Evolutionary conservation across 2,329 filamentous ascomycete genomes (phyloP).

Genomic region (Aspergillus sp.): DNA sequence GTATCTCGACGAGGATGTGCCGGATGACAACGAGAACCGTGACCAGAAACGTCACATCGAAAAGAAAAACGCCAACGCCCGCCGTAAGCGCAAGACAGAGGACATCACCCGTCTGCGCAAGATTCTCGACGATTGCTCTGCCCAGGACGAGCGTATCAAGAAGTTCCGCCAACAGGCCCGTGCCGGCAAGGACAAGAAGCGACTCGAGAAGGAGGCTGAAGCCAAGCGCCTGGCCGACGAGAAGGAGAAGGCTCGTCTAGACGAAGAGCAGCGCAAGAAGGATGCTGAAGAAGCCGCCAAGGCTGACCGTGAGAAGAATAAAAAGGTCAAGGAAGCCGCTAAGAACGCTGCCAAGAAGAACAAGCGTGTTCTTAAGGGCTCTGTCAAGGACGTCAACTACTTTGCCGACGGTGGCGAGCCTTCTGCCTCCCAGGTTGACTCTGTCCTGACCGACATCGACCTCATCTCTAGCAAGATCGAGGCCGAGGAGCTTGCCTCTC

Average conservation of each 20-base stretch:
- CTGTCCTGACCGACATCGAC: constrained; percentile 77
- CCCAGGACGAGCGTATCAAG: constrained; percentile 91
- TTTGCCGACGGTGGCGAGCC: constrained; percentile 64
- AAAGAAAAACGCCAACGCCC: constrained; percentile 94
- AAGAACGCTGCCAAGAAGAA: constrained; percentile 99
- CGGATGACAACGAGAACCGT: constrained; percentile 96
- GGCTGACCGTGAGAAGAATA: constrained; percentile 68
- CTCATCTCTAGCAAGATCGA: constrained; percentile 81
- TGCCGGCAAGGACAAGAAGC: constrained; percentile 94
- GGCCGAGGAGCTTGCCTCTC: constrained; percentile 74
- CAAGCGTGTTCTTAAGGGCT: constrained; percentile 90
- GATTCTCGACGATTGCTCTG: constrained; percentile 77
- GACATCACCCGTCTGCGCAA: constrained; percentile 86
- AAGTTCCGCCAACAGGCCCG: constrained; percentile 86
- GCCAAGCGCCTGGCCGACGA: constrained; percentile 83
- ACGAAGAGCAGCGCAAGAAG: constrained; percentile 68
- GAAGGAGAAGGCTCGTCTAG: constrained; percentile 71
- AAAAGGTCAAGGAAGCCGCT: constrained; percentile 97
- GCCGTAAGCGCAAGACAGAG: constrained; percentile 99
- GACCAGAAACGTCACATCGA: constrained; percentile 98
- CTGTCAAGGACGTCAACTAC: constrained; percentile 97
- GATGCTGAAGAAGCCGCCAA: constrained; percentile 85
- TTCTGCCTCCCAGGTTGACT: constrained; percentile 69
- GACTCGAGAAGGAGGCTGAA: constrained; percentile 79
- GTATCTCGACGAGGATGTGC: constrained; percentile 97